These are phyloP conservation scores for Pseudovirgaria hyperparasitica DNA, from an alignment of 2,329 filamentous ascomycete genomes.

Conservation along the genomic window DNA sequence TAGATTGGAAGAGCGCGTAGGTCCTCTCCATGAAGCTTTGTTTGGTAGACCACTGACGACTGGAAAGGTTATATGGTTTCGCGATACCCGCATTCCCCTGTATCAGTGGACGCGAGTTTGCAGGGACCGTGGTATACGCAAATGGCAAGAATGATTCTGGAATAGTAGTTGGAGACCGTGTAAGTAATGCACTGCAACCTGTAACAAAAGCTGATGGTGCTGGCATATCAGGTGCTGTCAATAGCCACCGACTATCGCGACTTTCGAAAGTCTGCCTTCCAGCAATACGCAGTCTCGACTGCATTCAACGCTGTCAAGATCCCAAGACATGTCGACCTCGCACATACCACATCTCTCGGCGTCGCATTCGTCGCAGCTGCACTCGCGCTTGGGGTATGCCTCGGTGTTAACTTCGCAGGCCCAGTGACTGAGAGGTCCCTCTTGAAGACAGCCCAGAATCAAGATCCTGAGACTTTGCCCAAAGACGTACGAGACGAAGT, in stretches of 20 bases:
- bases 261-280: constrained; percentile 57
- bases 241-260: constrained; percentile 69
- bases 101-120: too few relatives aligned
- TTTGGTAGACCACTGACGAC: too few relatives aligned
- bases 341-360: constrained; percentile 50
- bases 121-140: too few relatives aligned
- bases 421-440: constrained; percentile 47
- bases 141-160: too few relatives aligned
- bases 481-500: constrained; percentile 51
- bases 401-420: constrained; percentile 52
- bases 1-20: too few relatives aligned
- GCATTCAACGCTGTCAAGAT: constrained; percentile 53
- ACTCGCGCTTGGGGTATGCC: constrained; percentile 53
- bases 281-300: constrained; percentile 54
- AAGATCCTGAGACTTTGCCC: constrained; percentile 39
- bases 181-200: too few relatives aligned
- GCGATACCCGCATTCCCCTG: too few relatives aligned
- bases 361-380: constrained; percentile 61
- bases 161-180: too few relatives aligned
- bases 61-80: too few relatives aligned
- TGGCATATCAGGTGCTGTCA: too few relatives aligned
- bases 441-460: constrained; percentile 33
- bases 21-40: too few relatives aligned
- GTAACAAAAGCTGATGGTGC: too few relatives aligned
- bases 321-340: constrained; percentile 38